Conservation (phyloP, 2,329 filamentous ascomycete genomes). For the Sordariomycetes sp. region DNA sequence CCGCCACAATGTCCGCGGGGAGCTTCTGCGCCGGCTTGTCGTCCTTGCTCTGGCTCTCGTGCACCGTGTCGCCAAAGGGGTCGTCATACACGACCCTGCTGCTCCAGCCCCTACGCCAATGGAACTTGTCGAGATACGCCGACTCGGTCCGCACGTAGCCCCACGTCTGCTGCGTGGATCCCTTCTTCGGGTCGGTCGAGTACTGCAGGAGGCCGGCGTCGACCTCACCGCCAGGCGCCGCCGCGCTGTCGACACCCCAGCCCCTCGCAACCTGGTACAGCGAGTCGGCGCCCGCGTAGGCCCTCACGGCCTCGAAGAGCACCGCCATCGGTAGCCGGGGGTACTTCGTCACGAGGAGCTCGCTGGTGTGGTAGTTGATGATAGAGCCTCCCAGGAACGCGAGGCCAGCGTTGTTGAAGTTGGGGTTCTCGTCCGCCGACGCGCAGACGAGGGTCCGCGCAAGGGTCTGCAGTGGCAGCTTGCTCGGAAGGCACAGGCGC, state of each 20-base stretch:
- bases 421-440: slow-evolving; percentile 65
- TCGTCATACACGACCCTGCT: slow-evolving; percentile 72
- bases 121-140: slow-evolving; percentile 27
- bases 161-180: slow-evolving; percentile 29
- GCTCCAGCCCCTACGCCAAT: slow-evolving; percentile 57
- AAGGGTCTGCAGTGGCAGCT: slow-evolving; percentile 74
- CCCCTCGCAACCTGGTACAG: slow-evolving; percentile 62
- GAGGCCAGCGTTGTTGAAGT: slow-evolving; percentile 82
- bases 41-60: slow-evolving; percentile 12
- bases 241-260: slow-evolving; percentile 89
- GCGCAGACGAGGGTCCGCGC: slow-evolving; percentile 75
- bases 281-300: slow-evolving; percentile 65
- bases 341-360: slow-evolving; percentile 79
- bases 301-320: slow-evolving; percentile 72
- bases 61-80: slow-evolving; percentile 59
- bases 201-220: slow-evolving; percentile 87
- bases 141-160: slow-evolving; percentile 39
- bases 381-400: slow-evolving; percentile 71
- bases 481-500: slow-evolving; percentile 67
- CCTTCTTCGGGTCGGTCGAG: slow-evolving; percentile 31
- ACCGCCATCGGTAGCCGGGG: slow-evolving; percentile 85
- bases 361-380: slow-evolving; percentile 77
- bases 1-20: slow-evolving; percentile 7
- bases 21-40: slow-evolving; percentile 4
- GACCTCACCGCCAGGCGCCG: slow-evolving; percentile 77